Conservation (phyloP, 2,329 filamentous ascomycete genomes). For the Mycosphaerelloides madeirae region DNA sequence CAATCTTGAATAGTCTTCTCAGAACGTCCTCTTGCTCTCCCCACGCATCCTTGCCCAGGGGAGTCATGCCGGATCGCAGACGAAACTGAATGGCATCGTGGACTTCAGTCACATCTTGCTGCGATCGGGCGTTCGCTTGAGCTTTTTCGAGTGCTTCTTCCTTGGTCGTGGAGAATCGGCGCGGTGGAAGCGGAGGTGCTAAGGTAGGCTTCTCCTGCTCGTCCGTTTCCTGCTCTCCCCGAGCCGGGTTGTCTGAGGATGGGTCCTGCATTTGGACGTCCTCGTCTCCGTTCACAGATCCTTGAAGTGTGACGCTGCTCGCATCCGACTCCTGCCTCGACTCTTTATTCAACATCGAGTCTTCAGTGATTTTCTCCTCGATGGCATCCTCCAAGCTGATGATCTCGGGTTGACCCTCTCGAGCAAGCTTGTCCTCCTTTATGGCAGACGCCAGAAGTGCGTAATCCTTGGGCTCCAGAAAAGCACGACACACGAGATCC, state of each 20-base stretch:
- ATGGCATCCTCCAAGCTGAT: constrained; percentile 9
- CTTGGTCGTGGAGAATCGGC: constrained; percentile 23
- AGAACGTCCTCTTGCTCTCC: constrained; percentile 69
- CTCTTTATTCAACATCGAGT: neutral
- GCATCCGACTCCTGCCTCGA: constrained; percentile 16
- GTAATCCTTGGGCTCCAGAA: constrained; percentile 28
- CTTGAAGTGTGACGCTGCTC: constrained; percentile 26
- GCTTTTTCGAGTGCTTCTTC: constrained; percentile 43
- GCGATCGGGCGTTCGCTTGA: constrained; percentile 54
- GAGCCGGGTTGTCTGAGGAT: constrained; percentile 23
- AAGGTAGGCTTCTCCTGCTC: constrained; percentile 21
- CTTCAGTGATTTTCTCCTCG: constrained; percentile 13
- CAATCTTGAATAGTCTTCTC: constrained; percentile 28
- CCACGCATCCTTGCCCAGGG: constrained; percentile 59
- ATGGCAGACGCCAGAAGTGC: constrained; percentile 17
- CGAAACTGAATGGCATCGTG: constrained; percentile 89
- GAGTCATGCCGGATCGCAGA: constrained; percentile 79
- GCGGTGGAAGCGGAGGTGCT: constrained; percentile 51
- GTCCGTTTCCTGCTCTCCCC: constrained; percentile 40
- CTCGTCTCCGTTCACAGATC: constrained; percentile 13
- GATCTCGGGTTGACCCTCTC: constrained; percentile 1
- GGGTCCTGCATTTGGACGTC: constrained; percentile 22
- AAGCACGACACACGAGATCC: constrained; percentile 34
- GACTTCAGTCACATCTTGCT: constrained; percentile 95
- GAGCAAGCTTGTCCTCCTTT: constrained; percentile 10